Base-by-base conservation (phyloP, 352 stramenopile species). In the Pythium aristosporum region DNA sequence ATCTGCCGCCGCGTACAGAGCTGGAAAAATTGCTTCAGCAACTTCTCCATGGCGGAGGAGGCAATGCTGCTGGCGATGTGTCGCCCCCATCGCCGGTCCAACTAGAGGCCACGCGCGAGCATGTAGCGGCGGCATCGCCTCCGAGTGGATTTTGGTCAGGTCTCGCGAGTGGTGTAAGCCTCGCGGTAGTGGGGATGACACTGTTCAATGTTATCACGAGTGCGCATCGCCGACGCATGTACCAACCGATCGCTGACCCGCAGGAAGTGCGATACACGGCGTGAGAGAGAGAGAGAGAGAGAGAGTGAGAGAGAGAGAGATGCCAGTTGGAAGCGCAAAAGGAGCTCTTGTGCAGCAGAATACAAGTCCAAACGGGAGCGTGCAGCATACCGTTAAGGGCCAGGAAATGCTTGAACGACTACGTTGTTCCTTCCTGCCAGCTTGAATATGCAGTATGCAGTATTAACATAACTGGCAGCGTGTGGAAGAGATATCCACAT, bases 1-100 rank as follows among this genome's bases (percentile, higher is more conserved):
- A 92, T 42, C n/a, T 90, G n/a, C 83, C 79, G 3, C 64, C 70
- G 1, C 81, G 83, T 46, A 75, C 72, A 2, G 39, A 73, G 44
- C 64, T 92, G 10, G 73, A 87, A 46, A 54, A 69, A 39, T 42
- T 82, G 13, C 50, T 88, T 0, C 55, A 71, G 57, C 30, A 71
- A 28, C 49, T 71, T 8, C 57, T 71, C 28, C 65, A 67, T n/a
- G 54, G 54, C 9, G 54, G 46, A 1, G 46, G 43, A 6, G 54
- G 53, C 10, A 44, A 34, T 7, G 55, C 4, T 15, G 36, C 21
- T 47, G 21, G 10, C 2, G 5, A 37, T 8, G n/a, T 37, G 18
- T n/a, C 43, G 7, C 6, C 23, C 13, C 46, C 23, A 15, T 9
- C 53, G 12, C 21, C 28, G 5, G n/a, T 54, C 4, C 25, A 49